Conservation (phyloP, 345 rosid genomes). For the Luvunga scandens region DNA sequence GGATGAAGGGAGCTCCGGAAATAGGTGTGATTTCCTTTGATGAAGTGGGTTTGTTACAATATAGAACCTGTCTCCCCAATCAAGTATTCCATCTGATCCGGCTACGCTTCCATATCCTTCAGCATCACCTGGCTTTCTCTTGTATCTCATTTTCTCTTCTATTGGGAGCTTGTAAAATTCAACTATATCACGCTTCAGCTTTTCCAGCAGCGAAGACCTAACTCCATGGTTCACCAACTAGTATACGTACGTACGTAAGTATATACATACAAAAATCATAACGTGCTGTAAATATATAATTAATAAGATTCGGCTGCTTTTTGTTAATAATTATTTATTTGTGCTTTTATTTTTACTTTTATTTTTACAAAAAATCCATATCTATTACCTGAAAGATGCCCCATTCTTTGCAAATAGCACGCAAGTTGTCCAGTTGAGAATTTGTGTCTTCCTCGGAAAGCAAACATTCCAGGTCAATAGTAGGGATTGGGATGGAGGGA, state of each 20-base stretch:
- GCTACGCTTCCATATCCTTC: constrained; percentile 23
- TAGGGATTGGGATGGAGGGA: constrained; percentile 10
- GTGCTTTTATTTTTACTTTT: too few relatives aligned
- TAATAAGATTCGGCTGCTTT: too few relatives aligned
- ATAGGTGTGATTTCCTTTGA: constrained; percentile 30
- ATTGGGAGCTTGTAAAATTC: constrained; percentile 30
- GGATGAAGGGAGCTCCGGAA: constrained; percentile 39
- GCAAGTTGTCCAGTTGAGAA: constrained; percentile 25
- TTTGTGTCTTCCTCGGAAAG: constrained; percentile 13
- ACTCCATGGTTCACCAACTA: constrained; percentile 42
- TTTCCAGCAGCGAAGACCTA: constrained; percentile 7
- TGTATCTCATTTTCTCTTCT: constrained; percentile 33
- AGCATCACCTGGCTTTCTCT: constrained; percentile 17
- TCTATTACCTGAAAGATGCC: constrained; percentile 37
- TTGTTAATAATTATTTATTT: too few relatives aligned
- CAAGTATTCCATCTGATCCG: constrained; percentile 21
- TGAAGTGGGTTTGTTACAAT: constrained; percentile 27
- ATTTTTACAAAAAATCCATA: too few relatives aligned
- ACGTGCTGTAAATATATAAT: not conserved
- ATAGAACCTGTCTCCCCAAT: constrained; percentile 35
- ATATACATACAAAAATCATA: not conserved
- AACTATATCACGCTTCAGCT: constrained; percentile 21
- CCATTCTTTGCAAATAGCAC: constrained; percentile 36
- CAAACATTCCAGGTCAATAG: constrained; percentile 24
- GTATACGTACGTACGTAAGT: not conserved